phyloP scores from a whole-genome alignment of 805 yeast species.

The Pichia deserticola region DNA sequence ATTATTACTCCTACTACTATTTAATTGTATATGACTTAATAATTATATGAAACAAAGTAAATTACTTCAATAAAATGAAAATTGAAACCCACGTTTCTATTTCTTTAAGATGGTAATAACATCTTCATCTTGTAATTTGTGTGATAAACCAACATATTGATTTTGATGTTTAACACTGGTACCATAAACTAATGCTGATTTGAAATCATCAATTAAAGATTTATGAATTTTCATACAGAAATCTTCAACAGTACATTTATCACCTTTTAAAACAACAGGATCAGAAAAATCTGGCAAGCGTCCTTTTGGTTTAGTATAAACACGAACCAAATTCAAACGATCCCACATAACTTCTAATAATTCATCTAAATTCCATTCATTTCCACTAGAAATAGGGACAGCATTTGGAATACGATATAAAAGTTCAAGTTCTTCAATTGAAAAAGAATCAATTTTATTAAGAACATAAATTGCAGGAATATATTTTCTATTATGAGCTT shows the following conservation, averaged over 20 bases:
- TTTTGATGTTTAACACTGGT: conserved; percentile 96
- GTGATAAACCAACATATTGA: conserved; percentile 86
- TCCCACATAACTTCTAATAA: conserved; percentile 95
- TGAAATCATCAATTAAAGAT: conserved; percentile 86
- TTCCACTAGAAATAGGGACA: conserved; percentile 91
- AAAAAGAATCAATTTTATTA: conserved; percentile 92
- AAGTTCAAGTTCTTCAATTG: conserved; percentile 87
- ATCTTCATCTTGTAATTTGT: conserved; percentile 87
- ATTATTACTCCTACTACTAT: too few relatives aligned
- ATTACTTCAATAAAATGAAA: not conserved
- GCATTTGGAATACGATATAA: conserved; percentile 92
- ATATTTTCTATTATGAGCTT: conserved; percentile 83
- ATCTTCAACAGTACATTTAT: conserved; percentile 82
- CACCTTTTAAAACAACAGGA: conserved; percentile 85
- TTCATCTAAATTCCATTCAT: conserved; percentile 96
- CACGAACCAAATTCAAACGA: conserved; percentile 81
- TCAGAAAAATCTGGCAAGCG: conserved; percentile 87
- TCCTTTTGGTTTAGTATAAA: conserved; percentile 96
- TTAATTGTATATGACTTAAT: not conserved
- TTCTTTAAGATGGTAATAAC: conserved; percentile 92
- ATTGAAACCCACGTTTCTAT: conserved; percentile 20
- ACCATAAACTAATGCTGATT: conserved; percentile 89
- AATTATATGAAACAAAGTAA: too few relatives aligned
- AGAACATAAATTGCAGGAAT: conserved; percentile 93
- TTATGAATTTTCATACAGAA: conserved; percentile 96